Conservation (phyloP, 2,329 filamentous ascomycete genomes). For the Monilinia vaccinii-corymbosi region DNA sequence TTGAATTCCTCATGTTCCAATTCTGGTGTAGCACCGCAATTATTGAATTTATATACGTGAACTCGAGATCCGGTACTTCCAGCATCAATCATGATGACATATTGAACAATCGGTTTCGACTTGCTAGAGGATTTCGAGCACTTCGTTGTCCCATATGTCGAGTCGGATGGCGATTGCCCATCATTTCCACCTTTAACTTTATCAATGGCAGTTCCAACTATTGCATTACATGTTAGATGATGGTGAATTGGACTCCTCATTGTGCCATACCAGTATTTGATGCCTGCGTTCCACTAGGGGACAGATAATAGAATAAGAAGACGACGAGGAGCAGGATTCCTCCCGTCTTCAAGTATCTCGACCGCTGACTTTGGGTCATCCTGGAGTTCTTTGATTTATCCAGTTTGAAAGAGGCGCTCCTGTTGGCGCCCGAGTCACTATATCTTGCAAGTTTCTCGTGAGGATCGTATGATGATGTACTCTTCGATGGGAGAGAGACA, state of each 20-base stretch:
- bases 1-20: slow-evolving; percentile 88
- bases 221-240: slow-evolving; percentile 3
- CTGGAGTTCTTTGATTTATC: slow-evolving; percentile 48
- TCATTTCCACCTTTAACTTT: slow-evolving; percentile 21
- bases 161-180: slow-evolving; percentile 49
- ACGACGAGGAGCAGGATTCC: slow-evolving; percentile 52
- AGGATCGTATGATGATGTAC: slow-evolving; percentile 48
- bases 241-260: neutral
- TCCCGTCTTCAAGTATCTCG: slow-evolving; percentile 56
- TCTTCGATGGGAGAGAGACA: slow-evolving; percentile 53
- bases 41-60: slow-evolving; percentile 99
- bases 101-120: slow-evolving; percentile 90
- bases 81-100: slow-evolving; percentile 97
- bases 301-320: slow-evolving; percentile 55
- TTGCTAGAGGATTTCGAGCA: slow-evolving; percentile 78
- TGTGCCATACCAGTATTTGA: slow-evolving; percentile 19
- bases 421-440: slow-evolving; percentile 36
- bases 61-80: slow-evolving; percentile 96
- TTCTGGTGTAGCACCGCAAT: slow-evolving; percentile 91
- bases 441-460: slow-evolving; percentile 59
- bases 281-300: slow-evolving; percentile 41
- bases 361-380: slow-evolving; percentile 56
- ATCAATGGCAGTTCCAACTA: slow-evolving; percentile 17
- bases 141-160: slow-evolving; percentile 57
- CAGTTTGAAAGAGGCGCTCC: slow-evolving; percentile 35